A percentile compares a stretch with the other conserved stretches of the same genome.
These are phyloP conservation scores for Tuber calosporum DNA, from an alignment of 495 filamentous ascomycete genomes.

Conservation along the genomic window DNA sequence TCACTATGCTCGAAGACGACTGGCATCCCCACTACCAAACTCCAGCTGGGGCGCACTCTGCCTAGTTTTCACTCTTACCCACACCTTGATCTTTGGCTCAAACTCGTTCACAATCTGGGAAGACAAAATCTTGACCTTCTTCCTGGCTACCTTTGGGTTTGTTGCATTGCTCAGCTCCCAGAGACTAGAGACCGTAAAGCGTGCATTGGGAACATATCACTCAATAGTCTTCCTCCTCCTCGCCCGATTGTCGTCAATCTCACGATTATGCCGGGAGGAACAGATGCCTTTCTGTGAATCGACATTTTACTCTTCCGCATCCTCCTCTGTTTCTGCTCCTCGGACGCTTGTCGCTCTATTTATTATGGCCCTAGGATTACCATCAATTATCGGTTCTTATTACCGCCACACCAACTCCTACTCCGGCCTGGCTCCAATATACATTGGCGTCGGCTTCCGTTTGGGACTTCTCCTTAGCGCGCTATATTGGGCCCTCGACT, in stretches of 20 bases:
- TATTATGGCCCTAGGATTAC: slow-evolving; percentile 62
- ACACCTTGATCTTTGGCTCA: slow-evolving; percentile 85
- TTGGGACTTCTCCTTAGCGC: slow-evolving; percentile 66
- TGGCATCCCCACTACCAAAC: slow-evolving; percentile 60
- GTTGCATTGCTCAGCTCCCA: slow-evolving; percentile 65
- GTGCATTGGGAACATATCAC: slow-evolving; percentile 70
- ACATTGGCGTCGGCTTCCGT: slow-evolving; percentile 76
- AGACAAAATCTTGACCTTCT: slow-evolving; percentile 86
- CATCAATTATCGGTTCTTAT: slow-evolving; percentile 68
- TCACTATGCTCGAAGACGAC: slow-evolving; percentile 47
- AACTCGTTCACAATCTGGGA: slow-evolving; percentile 99
- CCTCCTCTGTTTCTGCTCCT: slow-evolving; percentile 82
- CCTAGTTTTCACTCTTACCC: slow-evolving; percentile 67
- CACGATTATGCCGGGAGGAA: slow-evolving; percentile 91
- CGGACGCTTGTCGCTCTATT: slow-evolving; percentile 86
- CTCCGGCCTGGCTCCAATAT: slow-evolving; percentile 70
- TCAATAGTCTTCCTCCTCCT: slow-evolving; percentile 74
- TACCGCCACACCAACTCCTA: slow-evolving; percentile 72
- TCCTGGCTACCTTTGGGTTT: slow-evolving; percentile 79
- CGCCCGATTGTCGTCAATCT: slow-evolving; percentile 76
- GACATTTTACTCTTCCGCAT: slow-evolving; percentile 88
- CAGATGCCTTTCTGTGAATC: slow-evolving; percentile 96
- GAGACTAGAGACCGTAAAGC: slow-evolving; percentile 56
- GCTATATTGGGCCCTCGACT: slow-evolving; percentile 81
- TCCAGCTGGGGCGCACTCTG: slow-evolving; percentile 82